Percentiles rank a stretch among this genome's conserved stretches.
phyloP scores from a whole-genome alignment of 768 basidiomycete species.

The Lentinus brumalis region DNA sequence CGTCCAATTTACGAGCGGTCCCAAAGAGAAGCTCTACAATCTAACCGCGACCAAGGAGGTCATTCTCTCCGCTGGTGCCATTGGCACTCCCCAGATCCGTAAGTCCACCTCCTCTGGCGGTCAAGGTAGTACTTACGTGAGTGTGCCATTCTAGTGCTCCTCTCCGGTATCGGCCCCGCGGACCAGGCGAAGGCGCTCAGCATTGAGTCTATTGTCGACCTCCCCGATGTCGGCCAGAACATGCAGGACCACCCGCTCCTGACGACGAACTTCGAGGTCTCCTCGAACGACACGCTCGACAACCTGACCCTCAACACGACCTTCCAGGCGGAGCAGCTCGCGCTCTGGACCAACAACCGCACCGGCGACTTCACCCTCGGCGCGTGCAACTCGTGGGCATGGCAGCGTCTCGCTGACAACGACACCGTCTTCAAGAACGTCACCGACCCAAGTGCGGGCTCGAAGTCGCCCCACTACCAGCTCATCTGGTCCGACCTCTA shows the following conservation, averaged over 20 bases:
- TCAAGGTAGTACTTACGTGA: background rate
- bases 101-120: slow-evolving; percentile 16
- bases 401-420: slow-evolving; percentile 9
- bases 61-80: slow-evolving; percentile 29
- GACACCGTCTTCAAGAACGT: background rate
- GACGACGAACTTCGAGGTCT: background rate
- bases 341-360: background rate
- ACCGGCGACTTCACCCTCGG: background rate
- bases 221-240: slow-evolving; percentile 40
- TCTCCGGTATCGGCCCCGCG: slow-evolving; percentile 40
- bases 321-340: background rate
- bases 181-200: slow-evolving; percentile 30
- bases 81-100: slow-evolving; percentile 40
- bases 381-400: background rate
- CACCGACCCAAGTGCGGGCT: slow-evolving; percentile 18
- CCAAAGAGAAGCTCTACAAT: background rate
- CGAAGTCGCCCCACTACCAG: slow-evolving; percentile 14
- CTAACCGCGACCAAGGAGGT: slow-evolving; percentile 19
- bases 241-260: slow-evolving; percentile 8
- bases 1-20: background rate
- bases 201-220: slow-evolving; percentile 35
- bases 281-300: background rate
- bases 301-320: background rate
- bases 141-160: slow-evolving; percentile 30
- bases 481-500: slow-evolving; percentile 2